phyloP scores from a whole-genome alignment of 1,284 basidiomycete genomes.

The Cronartium ribicola region DNA sequence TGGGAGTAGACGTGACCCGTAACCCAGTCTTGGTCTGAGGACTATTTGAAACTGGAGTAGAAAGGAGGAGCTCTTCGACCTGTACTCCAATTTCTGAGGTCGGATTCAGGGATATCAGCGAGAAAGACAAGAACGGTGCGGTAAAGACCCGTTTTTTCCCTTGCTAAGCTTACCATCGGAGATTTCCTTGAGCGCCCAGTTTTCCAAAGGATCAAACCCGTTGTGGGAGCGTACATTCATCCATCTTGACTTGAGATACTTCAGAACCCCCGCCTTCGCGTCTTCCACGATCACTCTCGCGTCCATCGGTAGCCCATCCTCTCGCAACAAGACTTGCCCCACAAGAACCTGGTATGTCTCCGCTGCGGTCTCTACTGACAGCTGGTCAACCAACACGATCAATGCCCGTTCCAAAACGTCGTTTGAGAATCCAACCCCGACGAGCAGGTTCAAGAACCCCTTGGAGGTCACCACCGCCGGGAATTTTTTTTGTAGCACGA shows the following conservation, averaged over 20 bases:
- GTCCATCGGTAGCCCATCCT: constrained; percentile 47
- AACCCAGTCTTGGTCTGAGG: constrained; percentile 25
- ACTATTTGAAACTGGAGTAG: constrained; percentile 45
- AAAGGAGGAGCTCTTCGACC: constrained; percentile 63
- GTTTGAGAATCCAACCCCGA: constrained; percentile 49
- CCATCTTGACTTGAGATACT: constrained; percentile 61
- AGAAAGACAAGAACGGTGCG: background rate
- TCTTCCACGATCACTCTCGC: constrained; percentile 60
- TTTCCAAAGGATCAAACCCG: constrained; percentile 74
- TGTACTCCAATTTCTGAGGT: constrained; percentile 69
- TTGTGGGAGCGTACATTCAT: constrained; percentile 67
- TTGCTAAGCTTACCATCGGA: constrained; percentile 69
- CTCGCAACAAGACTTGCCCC: constrained; percentile 47
- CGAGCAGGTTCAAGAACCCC: constrained; percentile 47
- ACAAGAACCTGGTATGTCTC: constrained; percentile 52
- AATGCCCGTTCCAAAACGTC: constrained; percentile 49
- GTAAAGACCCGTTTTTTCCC: too few relatives aligned
- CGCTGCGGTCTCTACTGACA: constrained; percentile 46
- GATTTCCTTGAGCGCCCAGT: constrained; percentile 83
- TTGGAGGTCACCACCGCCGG: constrained; percentile 44
- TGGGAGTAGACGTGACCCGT: constrained; percentile 1
- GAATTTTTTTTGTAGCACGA: constrained; percentile 43
- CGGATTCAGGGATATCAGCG: background rate
- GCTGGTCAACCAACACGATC: constrained; percentile 44
- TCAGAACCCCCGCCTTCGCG: constrained; percentile 62